Evolutionary conservation across 106 monocot species (phyloP).

Genomic region (Apostasia shenzhenica): DNA sequence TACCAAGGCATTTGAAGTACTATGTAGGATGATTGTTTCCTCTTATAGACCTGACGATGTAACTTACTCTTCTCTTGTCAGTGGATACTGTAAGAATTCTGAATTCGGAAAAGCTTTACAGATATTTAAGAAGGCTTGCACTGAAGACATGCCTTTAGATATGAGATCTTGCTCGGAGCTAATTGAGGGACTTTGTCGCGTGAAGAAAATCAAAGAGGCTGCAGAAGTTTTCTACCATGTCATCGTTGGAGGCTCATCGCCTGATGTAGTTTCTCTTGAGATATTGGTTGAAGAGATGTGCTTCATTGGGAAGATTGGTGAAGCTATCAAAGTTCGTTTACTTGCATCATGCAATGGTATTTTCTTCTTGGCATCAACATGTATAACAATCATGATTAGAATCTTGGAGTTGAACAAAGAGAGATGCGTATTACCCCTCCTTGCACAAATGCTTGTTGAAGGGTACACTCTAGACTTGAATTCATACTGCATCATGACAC

Average conservation of each 20-base stretch:
- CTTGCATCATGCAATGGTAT: slow-evolving; percentile 29
- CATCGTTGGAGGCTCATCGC: slow-evolving; percentile 15
- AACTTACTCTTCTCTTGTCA: slow-evolving; percentile 48
- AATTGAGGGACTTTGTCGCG: slow-evolving; percentile 41
- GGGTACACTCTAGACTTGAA: slow-evolving; percentile 29
- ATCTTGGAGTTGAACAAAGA: slow-evolving; percentile 27
- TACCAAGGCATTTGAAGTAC: slow-evolving; percentile 41
- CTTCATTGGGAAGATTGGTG: slow-evolving; percentile 23
- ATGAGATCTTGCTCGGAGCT: slow-evolving; percentile 33
- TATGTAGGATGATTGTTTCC: slow-evolving; percentile 50
- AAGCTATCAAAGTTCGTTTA: slow-evolving; percentile 48
- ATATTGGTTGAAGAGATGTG: slow-evolving; percentile 36
- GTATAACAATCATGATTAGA: slow-evolving; percentile 16
- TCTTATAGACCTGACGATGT: slow-evolving; percentile 20
- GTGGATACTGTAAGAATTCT: slow-evolving; percentile 20
- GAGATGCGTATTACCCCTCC: slow-evolving; percentile 17
- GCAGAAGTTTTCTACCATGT: slow-evolving; percentile 32
- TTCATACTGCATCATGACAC: slow-evolving; percentile 35
- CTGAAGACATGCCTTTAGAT: slow-evolving; percentile 30
- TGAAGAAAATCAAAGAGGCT: slow-evolving; percentile 46
- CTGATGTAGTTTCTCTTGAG: slow-evolving; percentile 20
- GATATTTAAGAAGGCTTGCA: slow-evolving; percentile 21
- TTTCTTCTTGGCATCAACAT: not conserved
- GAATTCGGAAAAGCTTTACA: slow-evolving; percentile 35
- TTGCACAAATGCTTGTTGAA: slow-evolving; percentile 55